Evolutionary conservation across 164 flowering plant genomes (phyloP), one percentile per base, ranked within the genome.

Genomic region (Annona cherimola): DNA sequence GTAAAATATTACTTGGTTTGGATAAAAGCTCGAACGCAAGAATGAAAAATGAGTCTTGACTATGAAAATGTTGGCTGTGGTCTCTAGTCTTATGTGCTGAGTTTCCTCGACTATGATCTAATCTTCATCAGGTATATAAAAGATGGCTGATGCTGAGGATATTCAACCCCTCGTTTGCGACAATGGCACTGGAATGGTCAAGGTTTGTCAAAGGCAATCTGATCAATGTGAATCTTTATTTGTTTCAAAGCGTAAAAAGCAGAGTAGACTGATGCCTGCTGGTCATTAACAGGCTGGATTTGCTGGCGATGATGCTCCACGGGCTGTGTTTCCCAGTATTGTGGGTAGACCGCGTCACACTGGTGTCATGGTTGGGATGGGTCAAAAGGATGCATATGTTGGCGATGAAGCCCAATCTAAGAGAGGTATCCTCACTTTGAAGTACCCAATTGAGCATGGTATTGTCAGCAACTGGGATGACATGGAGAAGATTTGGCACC

Each of bases 401-500:
- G 90, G 90, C 19, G 88, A 87, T 71, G 90, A 87, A 71, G 90
- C 92, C 66, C 91, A 86, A 74, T 87, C 91, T 1, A 86, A 88
- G 76, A 79, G 90, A 76, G 90, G 92, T 84, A 88, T 88, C 63
- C 71, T 87, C 42, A 84, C 90, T 45, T 67, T 87, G 75, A 89
- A 89, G 69, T 89, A 89, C 78, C 91, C 94, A 1, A 89, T 89
- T 79, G 94, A 89, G 80, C 94, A 89, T 80, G 94, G 94, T 71
- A 89, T 88, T 74, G 94, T 89, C 61, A 89, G 82, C 81, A 89
- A 89, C 69, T 89, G 94, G 94, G 94, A 89, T 81, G 94, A 89
- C 77, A 89, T 86, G 92, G 92, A 88, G 79, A 88, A 88, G 79
- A 88, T 86, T 46, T 85, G 90, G 90, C 92, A 88, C 83, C 92